phyloP scores from a whole-genome alignment of 2,329 filamentous ascomycete genomes.

The Aureobasidium namibiae region DNA sequence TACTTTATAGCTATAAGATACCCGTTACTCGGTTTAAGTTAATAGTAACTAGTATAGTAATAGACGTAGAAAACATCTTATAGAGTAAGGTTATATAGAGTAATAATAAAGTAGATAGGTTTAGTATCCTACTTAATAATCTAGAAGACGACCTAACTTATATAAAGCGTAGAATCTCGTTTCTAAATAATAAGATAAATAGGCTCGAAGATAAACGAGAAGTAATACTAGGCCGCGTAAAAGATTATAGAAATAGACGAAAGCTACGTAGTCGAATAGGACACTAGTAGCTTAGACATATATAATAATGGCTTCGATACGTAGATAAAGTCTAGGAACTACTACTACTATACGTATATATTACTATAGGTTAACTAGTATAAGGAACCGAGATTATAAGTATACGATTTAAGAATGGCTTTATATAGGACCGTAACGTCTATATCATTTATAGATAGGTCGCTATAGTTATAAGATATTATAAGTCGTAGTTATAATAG shows the following conservation, averaged over 20 bases:
- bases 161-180: conserved; percentile 17
- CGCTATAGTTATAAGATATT: conserved; percentile 18
- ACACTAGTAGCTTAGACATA: conserved; percentile 1
- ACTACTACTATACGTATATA: conserved; percentile 14
- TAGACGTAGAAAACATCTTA: conserved; percentile 15
- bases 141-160: conserved; percentile 18
- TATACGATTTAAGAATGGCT: conserved; percentile 17
- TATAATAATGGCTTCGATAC: conserved; percentile 12
- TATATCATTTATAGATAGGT: conserved; percentile 18
- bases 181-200: conserved; percentile 17
- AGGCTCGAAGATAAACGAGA: conserved; percentile 15
- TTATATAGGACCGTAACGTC: conserved; percentile 19
- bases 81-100: conserved; percentile 18
- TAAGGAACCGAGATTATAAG: conserved; percentile 17
- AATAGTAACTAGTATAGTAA: conserved; percentile 12
- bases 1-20: conserved; percentile 16
- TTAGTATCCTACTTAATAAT: conserved; percentile 16
- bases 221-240: conserved; percentile 15
- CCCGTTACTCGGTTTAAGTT: conserved; percentile 16
- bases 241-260: conserved; percentile 10
- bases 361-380: conserved; percentile 15
- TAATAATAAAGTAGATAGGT: conserved; percentile 13
- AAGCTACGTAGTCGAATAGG: not conserved
- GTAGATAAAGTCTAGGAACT: conserved; percentile 15
- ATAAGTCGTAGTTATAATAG: conserved; percentile 21